phyloP scores from a whole-genome alignment of 1,284 basidiomycete species.

The Sporisorium reilianum region DNA sequence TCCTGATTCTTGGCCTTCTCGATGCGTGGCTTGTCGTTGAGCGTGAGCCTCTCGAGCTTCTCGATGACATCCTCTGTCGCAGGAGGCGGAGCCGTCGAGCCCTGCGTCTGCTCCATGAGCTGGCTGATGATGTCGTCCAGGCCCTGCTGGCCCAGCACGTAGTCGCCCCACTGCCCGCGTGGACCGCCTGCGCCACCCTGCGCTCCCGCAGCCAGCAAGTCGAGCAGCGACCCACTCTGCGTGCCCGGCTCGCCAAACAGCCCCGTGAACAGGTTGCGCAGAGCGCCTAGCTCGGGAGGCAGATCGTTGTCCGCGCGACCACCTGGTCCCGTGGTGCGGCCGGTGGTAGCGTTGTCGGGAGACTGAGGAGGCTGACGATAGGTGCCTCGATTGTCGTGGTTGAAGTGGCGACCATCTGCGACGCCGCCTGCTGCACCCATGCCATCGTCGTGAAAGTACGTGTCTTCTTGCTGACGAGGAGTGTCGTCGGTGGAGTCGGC shows the following conservation, averaged over 20 bases:
- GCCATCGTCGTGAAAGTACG: slow-evolving; percentile 59
- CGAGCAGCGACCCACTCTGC: slow-evolving; percentile 44
- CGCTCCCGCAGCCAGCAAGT: slow-evolving; percentile 43
- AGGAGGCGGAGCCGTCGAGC: slow-evolving; percentile 54
- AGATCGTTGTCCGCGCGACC: slow-evolving; percentile 16
- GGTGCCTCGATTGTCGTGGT: slow-evolving; percentile 52
- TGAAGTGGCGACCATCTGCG: slow-evolving; percentile 61
- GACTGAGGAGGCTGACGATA: slow-evolving; percentile 35
- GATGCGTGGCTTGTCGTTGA: slow-evolving; percentile 30
- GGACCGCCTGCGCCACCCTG: slow-evolving; percentile 34
- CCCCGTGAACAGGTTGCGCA: slow-evolving; percentile 55
- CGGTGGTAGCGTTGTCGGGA: slow-evolving; percentile 4
- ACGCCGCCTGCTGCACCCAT: slow-evolving; percentile 62
- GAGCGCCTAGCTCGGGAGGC: slow-evolving; percentile 52
- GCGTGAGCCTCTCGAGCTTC: slow-evolving; percentile 50
- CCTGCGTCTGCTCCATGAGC: slow-evolving; percentile 63
- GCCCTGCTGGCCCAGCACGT: slow-evolving; percentile 57
- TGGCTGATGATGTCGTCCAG: slow-evolving; percentile 64
- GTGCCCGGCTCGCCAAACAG: slow-evolving; percentile 50
- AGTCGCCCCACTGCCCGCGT: slow-evolving; percentile 57
- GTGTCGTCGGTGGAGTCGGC: slow-evolving; percentile 19
- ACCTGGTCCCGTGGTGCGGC: not conserved
- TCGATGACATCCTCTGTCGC: slow-evolving; percentile 58
- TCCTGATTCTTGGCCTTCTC: slow-evolving; percentile 54
- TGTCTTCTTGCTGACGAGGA: slow-evolving; percentile 8